Base-by-base conservation (phyloP, 768 basidiomycete species). In the Mrakia gelida region DNA sequence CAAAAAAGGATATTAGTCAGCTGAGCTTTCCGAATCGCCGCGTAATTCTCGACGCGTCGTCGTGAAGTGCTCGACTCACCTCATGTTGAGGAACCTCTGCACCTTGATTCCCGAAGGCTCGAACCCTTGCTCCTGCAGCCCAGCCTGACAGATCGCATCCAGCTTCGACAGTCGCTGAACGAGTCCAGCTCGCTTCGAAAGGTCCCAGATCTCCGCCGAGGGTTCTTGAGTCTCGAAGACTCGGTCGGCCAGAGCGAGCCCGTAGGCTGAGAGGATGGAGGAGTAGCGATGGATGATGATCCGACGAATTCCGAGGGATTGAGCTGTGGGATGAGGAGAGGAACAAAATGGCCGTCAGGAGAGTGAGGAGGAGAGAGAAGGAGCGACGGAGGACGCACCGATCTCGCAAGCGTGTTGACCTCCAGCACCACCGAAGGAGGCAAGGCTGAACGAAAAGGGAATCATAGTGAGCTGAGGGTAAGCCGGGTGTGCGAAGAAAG, bases 251-350 rank as follows among this genome's bases (percentile, higher is more conserved):
- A 95, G 87, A 11, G 93, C 93, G n/a, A 97, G 89, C 0, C 95
- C 95, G 81, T 95, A 98, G 0, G 95, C 95, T 1, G 93, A 95
- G 5, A 98, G 86, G 75, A 98, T 92, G 9, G 94, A 96, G 74
- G 93, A 95, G 83, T 95, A 94, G 32, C 92, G 89, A 83, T 95
- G 94, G 71, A 97, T 91, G 62, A 96, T 85, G 80, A 96, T 91
- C 10, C 90, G 93, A 82, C 90, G 91, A 81, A 97, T 96, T 7
- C 94, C 94, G 6, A 98, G 87, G 10, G 93, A 86, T 32, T 88
- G 87, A 0, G 94, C 95, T 67, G 65, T 34, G 63, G 28, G 30
- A 32, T n/a, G n/a, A n/a, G n/a, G 16, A 34, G 34, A 28, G 41
- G 41, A 43, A 43, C 5, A 43, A 11, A 43, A n/a, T n/a, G n/a